These are phyloP conservation scores for Serendipita sp. DNA, from an alignment of 1,284 basidiomycete species.

Conservation along the genomic window DNA sequence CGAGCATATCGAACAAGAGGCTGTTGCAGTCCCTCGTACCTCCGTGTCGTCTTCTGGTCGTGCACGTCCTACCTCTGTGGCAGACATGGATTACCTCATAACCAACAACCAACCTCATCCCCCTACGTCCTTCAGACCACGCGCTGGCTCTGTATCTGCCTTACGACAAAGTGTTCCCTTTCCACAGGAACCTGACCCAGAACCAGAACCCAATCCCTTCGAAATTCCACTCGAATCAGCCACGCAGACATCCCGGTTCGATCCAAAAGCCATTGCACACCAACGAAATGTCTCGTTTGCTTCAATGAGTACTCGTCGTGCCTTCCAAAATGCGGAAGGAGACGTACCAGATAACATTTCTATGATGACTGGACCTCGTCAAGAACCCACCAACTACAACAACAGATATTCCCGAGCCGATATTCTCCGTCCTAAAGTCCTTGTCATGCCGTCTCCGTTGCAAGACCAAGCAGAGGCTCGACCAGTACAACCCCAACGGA, in stretches of 20 bases:
- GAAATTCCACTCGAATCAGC: conserved; percentile 42
- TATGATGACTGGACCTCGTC: conserved; percentile 15
- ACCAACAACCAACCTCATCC: conserved; percentile 27
- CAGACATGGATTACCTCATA: conserved; percentile 34
- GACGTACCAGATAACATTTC: conserved; percentile 39
- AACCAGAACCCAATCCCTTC: conserved; percentile 36
- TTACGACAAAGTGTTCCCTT: not conserved
- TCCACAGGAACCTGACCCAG: not conserved
- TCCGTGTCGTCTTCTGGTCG: conserved; percentile 40
- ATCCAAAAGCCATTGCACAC: conserved; percentile 46
- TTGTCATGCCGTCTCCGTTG: conserved; percentile 73
- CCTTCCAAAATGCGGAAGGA: not conserved
- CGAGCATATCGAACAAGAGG: conserved; percentile 30
- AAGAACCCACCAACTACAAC: not conserved
- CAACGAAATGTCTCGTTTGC: conserved; percentile 49
- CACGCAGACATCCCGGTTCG: conserved; percentile 50
- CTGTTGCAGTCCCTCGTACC: conserved; percentile 26
- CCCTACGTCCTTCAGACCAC: conserved; percentile 28
- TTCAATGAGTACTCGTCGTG: conserved; percentile 14
- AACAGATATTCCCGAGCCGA: conserved; percentile 35
- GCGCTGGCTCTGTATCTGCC: conserved; percentile 4
- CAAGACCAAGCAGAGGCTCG: conserved; percentile 29
- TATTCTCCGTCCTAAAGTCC: conserved; percentile 62
- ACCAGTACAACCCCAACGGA: conserved; percentile 13
- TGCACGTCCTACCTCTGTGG: conserved; percentile 1